Percentiles rank a stretch among this genome's conserved stretches.
Conservation (phyloP, 305 asterid genomes). For the Ilex paraguariensis region DNA sequence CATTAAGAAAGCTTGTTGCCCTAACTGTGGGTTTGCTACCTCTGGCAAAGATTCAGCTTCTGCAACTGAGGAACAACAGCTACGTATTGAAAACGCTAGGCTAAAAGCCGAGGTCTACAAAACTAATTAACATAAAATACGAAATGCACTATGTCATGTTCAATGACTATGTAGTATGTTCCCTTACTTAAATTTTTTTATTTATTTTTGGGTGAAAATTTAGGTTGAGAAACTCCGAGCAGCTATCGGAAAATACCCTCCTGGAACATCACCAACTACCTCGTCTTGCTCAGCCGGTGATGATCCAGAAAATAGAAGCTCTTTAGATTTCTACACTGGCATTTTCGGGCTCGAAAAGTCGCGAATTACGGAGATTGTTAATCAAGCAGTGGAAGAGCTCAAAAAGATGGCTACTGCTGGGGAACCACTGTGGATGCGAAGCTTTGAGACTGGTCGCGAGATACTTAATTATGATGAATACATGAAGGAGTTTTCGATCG, state of each 20-base stretch:
- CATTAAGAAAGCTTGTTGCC: slow-evolving; percentile 45
- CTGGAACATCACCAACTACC: slow-evolving; percentile 44
- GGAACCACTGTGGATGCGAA: slow-evolving; percentile 71
- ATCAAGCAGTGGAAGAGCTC: slow-evolving; percentile 55
- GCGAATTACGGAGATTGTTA: slow-evolving; percentile 36
- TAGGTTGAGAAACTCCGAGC: slow-evolving; percentile 72
- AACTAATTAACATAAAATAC: background rate
- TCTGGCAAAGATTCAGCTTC: slow-evolving; percentile 29
- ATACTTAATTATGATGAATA: slow-evolving; percentile 92
- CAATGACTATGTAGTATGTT: too few relatives aligned
- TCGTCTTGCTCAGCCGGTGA: slow-evolving; percentile 39
- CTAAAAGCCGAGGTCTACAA: slow-evolving; percentile 74
- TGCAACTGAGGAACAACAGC: slow-evolving; percentile 45
- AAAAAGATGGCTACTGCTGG: slow-evolving; percentile 54
- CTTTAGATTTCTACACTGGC: slow-evolving; percentile 32
- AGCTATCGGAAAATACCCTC: slow-evolving; percentile 33
- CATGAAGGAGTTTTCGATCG: slow-evolving; percentile 33
- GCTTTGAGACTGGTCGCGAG: slow-evolving; percentile 76
- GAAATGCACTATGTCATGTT: too few relatives aligned
- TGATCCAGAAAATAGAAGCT: slow-evolving; percentile 44
- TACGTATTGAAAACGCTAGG: slow-evolving; percentile 60
- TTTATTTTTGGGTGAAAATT: background rate
- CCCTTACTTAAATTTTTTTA: too few relatives aligned
- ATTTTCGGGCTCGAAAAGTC: slow-evolving; percentile 43
- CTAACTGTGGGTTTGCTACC: slow-evolving; percentile 52